Evolutionary conservation across 2,329 filamentous ascomycete genomes (phyloP).

Genomic region (Hymenoscyphus infarciens): DNA sequence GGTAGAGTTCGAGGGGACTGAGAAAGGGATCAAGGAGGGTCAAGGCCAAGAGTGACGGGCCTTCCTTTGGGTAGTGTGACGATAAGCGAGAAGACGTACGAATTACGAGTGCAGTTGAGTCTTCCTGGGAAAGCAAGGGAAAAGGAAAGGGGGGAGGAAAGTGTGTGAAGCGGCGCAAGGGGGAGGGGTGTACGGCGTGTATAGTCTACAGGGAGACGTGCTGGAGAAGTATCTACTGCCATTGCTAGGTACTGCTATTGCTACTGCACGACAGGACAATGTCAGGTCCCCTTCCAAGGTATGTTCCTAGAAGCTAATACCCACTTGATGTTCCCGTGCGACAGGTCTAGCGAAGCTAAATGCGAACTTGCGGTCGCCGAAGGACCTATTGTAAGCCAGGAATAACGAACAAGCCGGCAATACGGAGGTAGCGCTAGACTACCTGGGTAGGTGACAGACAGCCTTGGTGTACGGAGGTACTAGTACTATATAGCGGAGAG

Average conservation of each 20-base stretch:
- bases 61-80: slow-evolving; percentile 19
- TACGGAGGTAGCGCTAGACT: not conserved
- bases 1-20: not conserved
- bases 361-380: not conserved
- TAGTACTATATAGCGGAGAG: no score
- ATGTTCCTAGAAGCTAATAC: not conserved
- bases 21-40: slow-evolving; percentile 1
- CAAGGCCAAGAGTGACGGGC: not conserved
- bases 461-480: no score
- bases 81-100: slow-evolving; percentile 28
- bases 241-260: not conserved
- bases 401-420: not conserved
- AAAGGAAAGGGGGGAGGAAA: slow-evolving; percentile 4
- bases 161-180: not conserved
- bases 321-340: not conserved
- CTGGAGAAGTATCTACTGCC: no score
- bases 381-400: not conserved
- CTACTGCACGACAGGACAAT: not conserved
- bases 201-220: not conserved
- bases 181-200: not conserved
- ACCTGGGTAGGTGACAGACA: not conserved
- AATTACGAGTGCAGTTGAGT: slow-evolving; percentile 13
- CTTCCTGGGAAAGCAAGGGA: slow-evolving; percentile 1
- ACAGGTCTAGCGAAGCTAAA: not conserved
- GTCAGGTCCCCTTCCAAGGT: not conserved